phyloP scores from a whole-genome alignment of 345 rosid species.

The Camelina sativa region DNA sequence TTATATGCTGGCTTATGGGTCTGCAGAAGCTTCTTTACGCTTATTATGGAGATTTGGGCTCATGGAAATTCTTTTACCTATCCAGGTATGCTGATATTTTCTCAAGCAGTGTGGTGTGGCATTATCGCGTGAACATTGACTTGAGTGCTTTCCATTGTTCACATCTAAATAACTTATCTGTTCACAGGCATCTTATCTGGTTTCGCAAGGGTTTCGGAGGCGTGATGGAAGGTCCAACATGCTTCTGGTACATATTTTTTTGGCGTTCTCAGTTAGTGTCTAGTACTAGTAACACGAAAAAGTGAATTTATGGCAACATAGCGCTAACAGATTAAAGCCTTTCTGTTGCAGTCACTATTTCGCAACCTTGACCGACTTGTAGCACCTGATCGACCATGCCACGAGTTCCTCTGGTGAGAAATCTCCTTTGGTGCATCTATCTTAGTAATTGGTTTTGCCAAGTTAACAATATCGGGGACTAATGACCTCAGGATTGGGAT shows the following conservation, averaged over 20 bases:
- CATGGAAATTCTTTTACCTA: conserved; percentile 60
- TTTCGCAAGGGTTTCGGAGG: conserved; percentile 55
- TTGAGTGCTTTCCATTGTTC: background rate
- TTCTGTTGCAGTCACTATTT: conserved; percentile 53
- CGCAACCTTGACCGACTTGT: conserved; percentile 59
- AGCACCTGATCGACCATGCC: conserved; percentile 79
- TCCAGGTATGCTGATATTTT: conserved; percentile 48
- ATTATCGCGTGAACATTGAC: background rate
- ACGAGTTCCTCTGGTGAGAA: conserved; percentile 65
- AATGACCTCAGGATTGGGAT: conserved; percentile 60
- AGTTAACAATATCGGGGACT: conserved; percentile 4
- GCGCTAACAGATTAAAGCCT: background rate
- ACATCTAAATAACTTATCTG: background rate
- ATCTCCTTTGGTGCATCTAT: background rate
- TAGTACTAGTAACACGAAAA: conserved; percentile 8
- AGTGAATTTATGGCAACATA: background rate
- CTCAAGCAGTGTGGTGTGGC: conserved; percentile 15
- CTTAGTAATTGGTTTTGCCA: background rate
- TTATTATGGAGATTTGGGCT: conserved; percentile 67
- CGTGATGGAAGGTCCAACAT: conserved; percentile 66
- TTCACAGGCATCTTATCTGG: conserved; percentile 59
- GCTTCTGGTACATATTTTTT: conserved; percentile 55
- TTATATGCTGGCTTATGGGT: conserved; percentile 66
- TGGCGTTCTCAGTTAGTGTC: conserved; percentile 15
- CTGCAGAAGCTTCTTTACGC: conserved; percentile 64